phyloP scores from a whole-genome alignment of 148 eudicot genomes.

The Persicaria maculosa region DNA sequence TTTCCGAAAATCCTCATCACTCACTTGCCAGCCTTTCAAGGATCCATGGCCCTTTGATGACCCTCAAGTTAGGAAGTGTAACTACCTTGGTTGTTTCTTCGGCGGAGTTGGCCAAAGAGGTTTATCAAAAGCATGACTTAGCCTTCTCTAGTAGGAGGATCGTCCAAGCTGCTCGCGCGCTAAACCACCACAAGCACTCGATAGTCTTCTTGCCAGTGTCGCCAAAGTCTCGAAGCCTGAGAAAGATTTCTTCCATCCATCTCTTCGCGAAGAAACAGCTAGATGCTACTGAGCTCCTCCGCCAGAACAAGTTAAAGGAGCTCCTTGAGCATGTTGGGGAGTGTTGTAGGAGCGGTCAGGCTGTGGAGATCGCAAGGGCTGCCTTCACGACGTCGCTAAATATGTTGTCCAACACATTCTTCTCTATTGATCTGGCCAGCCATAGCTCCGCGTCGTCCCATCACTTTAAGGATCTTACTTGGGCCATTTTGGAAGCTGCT shows the following conservation, averaged over 20 bases:
- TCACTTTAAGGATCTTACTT: constrained; percentile 12
- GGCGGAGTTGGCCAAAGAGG: constrained; percentile 1
- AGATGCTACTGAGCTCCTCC: background rate
- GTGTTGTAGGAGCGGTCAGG: background rate
- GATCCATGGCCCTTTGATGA: constrained; percentile 34
- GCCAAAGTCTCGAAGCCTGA: no score
- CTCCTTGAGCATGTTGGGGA: constrained; percentile 1
- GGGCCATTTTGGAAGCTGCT: background rate
- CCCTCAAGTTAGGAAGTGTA: constrained; percentile 28
- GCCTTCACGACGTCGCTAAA: background rate
- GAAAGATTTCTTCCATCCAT: background rate
- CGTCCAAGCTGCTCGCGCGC: constrained; percentile 28
- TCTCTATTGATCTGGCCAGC: constrained; percentile 9
- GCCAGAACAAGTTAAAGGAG: constrained; percentile 2
- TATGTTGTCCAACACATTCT: background rate
- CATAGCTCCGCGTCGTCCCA: background rate
- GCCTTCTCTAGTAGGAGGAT: constrained; percentile 26
- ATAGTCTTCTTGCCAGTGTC: no score
- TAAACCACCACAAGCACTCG: constrained; percentile 26
- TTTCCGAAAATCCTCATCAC: constrained; percentile 15
- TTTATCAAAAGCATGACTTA: constrained; percentile 28
- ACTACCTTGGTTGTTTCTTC: constrained; percentile 40
- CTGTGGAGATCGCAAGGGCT: constrained; percentile 10
- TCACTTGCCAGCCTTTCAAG: constrained; percentile 35
- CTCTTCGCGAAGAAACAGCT: background rate